Percentiles rank a stretch among this genome's conserved stretches.
These are phyloP conservation scores for Funneliformis geosporum DNA, from an alignment of 192 early-diverging fungal species.

Conservation along the genomic window DNA sequence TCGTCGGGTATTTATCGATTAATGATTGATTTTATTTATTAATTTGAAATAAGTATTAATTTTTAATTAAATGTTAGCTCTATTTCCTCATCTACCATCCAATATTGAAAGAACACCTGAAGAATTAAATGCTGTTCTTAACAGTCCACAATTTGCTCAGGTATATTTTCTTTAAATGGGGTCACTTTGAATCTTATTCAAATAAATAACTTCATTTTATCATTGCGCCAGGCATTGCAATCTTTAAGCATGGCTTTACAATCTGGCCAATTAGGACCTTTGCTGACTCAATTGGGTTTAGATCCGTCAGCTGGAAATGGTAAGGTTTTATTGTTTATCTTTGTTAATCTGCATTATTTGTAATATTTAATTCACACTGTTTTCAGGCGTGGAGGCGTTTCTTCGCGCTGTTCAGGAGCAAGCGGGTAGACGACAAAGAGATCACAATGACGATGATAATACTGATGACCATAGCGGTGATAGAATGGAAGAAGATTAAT, in stretches of 20 bases:
- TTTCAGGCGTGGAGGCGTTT: conserved; percentile 49
- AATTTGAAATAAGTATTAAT: not conserved
- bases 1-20: not conserved
- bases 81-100: conserved; percentile 54
- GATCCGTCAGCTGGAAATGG: conserved; percentile 52
- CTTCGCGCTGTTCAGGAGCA: conserved; percentile 46
- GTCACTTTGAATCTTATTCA: not conserved
- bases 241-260: conserved; percentile 49
- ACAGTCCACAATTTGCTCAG: conserved; percentile 51
- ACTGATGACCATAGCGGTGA: conserved; percentile 24
- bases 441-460: conserved; percentile 15
- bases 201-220: not conserved
- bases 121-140: conserved; percentile 49
- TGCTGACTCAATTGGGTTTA: conserved; percentile 51
- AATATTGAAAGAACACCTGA: conserved; percentile 45
- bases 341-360: too few species aligned
- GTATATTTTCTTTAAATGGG: not conserved
- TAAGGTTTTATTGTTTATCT: conserved; percentile 11
- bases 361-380: not conserved
- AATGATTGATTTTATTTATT: not conserved
- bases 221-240: conserved; percentile 45
- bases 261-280: conserved; percentile 55
- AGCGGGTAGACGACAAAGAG: conserved; percentile 23
- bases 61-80: conserved; percentile 29
- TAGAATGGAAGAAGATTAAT: conserved; percentile 33